A percentile compares a stretch with the other conserved stretches of the same genome.
phyloP scores from a whole-genome alignment of 164 flowering plant species.

The grape (Vitis vinifera) region ASM3070453v1 NC_081822.1:9326001-9326500 shows the following conservation, averaged over 20 bases:
- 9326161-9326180: constrained; percentile 95
- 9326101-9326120: constrained; percentile 97
- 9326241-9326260: constrained; percentile 79
- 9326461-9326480: constrained; percentile 96
- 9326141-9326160: constrained; percentile 97
- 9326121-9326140: constrained; percentile 97
- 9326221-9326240: constrained; percentile 97
- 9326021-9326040: constrained; percentile 37
- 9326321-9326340: constrained; percentile 59
- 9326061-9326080: constrained; percentile 88
- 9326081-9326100: constrained; percentile 82
- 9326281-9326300: constrained; percentile 86
- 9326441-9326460: constrained; percentile 99
- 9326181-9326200: constrained; percentile 93
- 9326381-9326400: not conserved
- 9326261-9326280: constrained; percentile 80
- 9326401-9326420: constrained; percentile 99
- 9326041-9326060: constrained; percentile 96
- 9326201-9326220: constrained; percentile 95
- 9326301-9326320: constrained; percentile 89
- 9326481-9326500: constrained; percentile 95
- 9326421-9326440: constrained; percentile 98
- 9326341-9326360: not conserved
- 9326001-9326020: no score
- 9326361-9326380: not conserved